Evolutionary conservation across 441 rosid genomes (phyloP), one percentile per base, ranked within the genome.

Genomic region (Populus hybrid): DNA sequence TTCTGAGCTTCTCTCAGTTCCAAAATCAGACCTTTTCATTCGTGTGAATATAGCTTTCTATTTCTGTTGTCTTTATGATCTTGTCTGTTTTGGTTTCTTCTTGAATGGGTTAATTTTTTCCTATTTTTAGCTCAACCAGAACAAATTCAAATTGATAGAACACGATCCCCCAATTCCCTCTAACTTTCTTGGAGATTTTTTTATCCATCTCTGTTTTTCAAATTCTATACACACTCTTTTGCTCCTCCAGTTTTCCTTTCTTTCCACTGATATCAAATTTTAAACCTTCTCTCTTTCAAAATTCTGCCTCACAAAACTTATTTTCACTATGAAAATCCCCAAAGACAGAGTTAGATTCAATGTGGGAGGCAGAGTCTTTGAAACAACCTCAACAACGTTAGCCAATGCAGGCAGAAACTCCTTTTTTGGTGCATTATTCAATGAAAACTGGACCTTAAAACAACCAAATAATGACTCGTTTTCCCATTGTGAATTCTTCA

Each of bases 361-460:
- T 82, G 98, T 94, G 2, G 97, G 99, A 57, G 99, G 99, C 53
- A 84, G 92, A 85, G 65, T 86, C 70, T 95, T 95, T 81, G 95
- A 95, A 76, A 94, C 97, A 21, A 91, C 99, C 24, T 83, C 97
- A 10, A 94, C 98, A 53, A 94, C 99, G 20, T 81, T 95, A 4
- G 99, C 97, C 36, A 91, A 90, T 84, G 97, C 97, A 63, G 98
- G 99, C 42, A 88, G 97, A 23, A 82, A 88, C 78, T 95, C 99
- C 9, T 94, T 83, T 83, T 95, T 95, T 82, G 98, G 99, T 2
- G 91, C 92, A 20, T 80, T 92, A 11, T 92, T 95, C 76, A 92
- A 91, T 69, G 94, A 89, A 2, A 90, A 88, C 40, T 95, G 98
- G 99, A 81, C 85, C 74, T 71, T 92, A 12, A 76, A 73, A 30